Conservation (phyloP, 78 protist species). For the Andalucia godoyi region DNA sequence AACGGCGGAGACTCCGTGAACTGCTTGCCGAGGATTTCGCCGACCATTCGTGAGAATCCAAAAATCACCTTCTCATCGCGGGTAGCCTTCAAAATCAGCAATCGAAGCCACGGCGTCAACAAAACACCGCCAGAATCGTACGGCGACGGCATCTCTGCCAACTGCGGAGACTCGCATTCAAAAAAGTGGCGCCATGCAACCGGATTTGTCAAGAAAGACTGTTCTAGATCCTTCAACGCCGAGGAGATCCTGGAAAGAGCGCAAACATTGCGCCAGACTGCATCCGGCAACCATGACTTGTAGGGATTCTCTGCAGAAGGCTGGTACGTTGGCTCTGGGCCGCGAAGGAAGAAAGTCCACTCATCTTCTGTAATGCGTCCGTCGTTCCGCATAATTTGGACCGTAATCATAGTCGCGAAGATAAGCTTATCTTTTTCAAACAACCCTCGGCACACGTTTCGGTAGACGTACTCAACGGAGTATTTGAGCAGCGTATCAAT, state of each 20-base stretch:
- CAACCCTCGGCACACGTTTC: slow-evolving; percentile 50
- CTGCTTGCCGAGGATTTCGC: slow-evolving; percentile 18
- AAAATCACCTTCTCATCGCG: slow-evolving; percentile 46
- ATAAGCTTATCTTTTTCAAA: slow-evolving; percentile 59
- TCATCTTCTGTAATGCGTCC: slow-evolving; percentile 24
- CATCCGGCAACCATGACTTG: neutral
- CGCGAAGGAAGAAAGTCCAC: slow-evolving; percentile 57
- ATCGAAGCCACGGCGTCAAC: slow-evolving; percentile 14
- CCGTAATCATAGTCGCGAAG: slow-evolving; percentile 33
- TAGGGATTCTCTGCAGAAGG: neutral
- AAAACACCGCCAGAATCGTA: neutral
- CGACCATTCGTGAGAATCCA: neutral
- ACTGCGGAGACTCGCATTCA: neutral
- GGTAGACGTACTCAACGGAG: slow-evolving; percentile 14
- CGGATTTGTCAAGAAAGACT: neutral
- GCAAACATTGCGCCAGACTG: neutral
- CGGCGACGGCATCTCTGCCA: slow-evolving; percentile 25
- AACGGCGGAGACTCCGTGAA: slow-evolving; percentile 39
- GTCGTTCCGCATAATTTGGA: slow-evolving; percentile 3
- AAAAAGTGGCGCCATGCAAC: neutral
- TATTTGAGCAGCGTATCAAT: neutral
- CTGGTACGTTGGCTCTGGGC: neutral
- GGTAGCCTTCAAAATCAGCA: slow-evolving; percentile 30
- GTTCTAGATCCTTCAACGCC: neutral
- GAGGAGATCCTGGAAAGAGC: neutral